Evolutionary conservation across 768 basidiomycete species (phyloP).

Genomic region (Tubosaeta sp.): DNA sequence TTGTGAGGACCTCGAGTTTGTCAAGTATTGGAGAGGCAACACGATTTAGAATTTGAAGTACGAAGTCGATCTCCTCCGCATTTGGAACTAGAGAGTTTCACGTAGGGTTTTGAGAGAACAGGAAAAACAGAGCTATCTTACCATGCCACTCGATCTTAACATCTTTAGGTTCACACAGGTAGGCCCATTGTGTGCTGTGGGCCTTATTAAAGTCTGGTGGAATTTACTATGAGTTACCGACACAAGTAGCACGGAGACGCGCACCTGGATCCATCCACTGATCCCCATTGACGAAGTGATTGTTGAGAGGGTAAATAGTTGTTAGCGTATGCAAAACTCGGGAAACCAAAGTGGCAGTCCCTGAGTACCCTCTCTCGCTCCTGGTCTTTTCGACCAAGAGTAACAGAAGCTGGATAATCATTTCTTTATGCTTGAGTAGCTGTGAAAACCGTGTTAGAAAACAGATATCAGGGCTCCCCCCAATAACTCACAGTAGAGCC

Average conservation of each 20-base stretch:
- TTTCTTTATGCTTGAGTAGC: constrained; percentile 66
- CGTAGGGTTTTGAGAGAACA: constrained; percentile 10
- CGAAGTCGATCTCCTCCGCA: constrained; percentile 69
- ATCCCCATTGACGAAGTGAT: constrained; percentile 75
- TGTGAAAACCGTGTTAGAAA: constrained; percentile 24
- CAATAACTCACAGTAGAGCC: constrained; percentile 49
- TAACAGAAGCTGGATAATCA: constrained; percentile 58
- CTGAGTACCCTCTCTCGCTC: constrained; percentile 84
- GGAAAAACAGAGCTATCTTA: constrained; percentile 22
- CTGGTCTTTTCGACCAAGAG: constrained; percentile 76
- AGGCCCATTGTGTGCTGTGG: constrained; percentile 76
- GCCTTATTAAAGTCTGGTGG: constrained; percentile 54
- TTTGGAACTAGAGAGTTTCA: constrained; percentile 36
- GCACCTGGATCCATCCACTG: constrained; percentile 77
- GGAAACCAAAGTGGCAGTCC: constrained; percentile 72
- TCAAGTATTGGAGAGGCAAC: constrained; percentile 65
- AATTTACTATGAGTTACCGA: constrained; percentile 6
- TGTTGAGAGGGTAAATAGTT: constrained; percentile 71
- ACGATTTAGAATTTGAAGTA: constrained; percentile 69
- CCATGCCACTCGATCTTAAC: constrained; percentile 89
- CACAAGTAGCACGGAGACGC: constrained; percentile 12
- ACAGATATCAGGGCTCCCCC: background rate
- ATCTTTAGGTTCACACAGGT: constrained; percentile 70
- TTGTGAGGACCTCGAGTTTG: constrained; percentile 61
- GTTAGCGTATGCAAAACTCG: constrained; percentile 72